Percentiles rank a stretch among this genome's conserved stretches.
These are phyloP conservation scores for Colletotrichum tofieldiae DNA, from an alignment of 2,329 filamentous ascomycete species.

Conservation along the genomic window DNA sequence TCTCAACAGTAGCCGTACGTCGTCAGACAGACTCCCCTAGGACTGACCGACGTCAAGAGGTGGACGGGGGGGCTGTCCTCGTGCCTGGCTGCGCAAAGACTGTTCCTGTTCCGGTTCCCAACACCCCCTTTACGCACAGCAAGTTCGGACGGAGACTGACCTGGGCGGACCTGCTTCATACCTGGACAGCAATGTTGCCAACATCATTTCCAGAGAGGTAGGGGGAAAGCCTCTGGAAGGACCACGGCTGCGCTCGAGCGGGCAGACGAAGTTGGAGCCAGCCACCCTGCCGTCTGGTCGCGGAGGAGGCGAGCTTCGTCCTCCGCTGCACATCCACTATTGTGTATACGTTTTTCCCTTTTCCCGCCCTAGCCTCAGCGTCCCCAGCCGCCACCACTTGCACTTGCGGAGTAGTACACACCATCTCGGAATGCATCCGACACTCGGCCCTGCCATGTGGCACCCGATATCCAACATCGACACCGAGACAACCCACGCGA, in stretches of 20 bases:
- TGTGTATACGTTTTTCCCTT: background rate
- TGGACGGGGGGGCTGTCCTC: too few relatives aligned
- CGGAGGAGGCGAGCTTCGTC: too few relatives aligned
- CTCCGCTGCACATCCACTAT: background rate
- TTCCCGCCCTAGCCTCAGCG: background rate
- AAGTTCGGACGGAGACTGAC: background rate
- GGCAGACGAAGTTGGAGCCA: background rate
- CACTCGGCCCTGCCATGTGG: constrained; percentile 9
- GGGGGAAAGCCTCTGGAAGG: background rate
- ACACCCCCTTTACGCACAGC: background rate
- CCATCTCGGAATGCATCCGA: constrained; percentile 7
- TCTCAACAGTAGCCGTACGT: too few relatives aligned
- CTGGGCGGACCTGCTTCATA: background rate
- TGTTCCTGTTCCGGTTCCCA: background rate
- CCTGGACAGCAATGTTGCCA: background rate
- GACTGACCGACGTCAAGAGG: background rate
- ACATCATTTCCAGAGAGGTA: background rate
- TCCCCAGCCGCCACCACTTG: background rate
- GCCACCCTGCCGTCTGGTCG: background rate
- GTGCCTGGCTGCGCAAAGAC: too few relatives aligned
- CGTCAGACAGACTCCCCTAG: too few relatives aligned
- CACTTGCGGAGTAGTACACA: constrained; percentile 7
- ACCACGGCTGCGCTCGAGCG: background rate
- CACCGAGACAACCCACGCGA: background rate
- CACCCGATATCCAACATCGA: background rate